Conservation (phyloP, 2,329 filamentous ascomycete species). For the Davidsoniella eucalypti region DNA sequence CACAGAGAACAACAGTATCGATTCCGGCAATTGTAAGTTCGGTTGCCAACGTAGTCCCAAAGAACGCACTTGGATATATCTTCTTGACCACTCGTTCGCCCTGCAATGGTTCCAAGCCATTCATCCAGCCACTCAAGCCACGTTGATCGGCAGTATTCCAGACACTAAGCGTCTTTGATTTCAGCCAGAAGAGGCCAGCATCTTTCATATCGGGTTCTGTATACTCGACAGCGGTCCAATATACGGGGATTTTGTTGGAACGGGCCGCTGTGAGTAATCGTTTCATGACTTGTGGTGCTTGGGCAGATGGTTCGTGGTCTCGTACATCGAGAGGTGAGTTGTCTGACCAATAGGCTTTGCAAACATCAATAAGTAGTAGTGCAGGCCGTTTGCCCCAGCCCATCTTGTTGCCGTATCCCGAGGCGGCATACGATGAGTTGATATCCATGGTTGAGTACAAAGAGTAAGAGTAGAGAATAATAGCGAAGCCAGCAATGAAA, state of each 20-base stretch:
- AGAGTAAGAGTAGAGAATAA: neutral
- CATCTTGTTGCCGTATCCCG: conserved; percentile 26
- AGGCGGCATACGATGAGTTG: conserved; percentile 17
- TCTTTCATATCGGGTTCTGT: conserved; percentile 27
- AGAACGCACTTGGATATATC: conserved; percentile 28
- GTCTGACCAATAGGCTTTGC: conserved; percentile 28
- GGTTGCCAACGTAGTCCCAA: conserved; percentile 27
- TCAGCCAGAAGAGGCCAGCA: conserved; percentile 27
- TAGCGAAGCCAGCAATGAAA: too few relatives aligned
- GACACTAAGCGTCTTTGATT: conserved; percentile 25
- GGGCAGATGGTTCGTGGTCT: conserved; percentile 21
- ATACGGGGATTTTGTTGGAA: conserved; percentile 21
- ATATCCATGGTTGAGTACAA: neutral
- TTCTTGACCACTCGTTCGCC: conserved; percentile 25
- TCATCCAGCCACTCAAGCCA: conserved; percentile 24
- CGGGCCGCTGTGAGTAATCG: conserved; percentile 26
- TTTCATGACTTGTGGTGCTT: conserved; percentile 23
- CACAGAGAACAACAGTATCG: conserved; percentile 30
- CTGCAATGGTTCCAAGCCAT: conserved; percentile 22
- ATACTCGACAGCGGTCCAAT: conserved; percentile 30
- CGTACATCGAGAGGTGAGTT: conserved; percentile 25
- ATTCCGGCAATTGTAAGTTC: conserved; percentile 23
- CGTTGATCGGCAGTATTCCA: conserved; percentile 24
- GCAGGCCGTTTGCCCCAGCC: conserved; percentile 27
- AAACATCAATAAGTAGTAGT: conserved; percentile 30